A percentile compares a stretch with the other conserved stretches of the same genome.
Evolutionary conservation across 1,284 basidiomycete genomes (phyloP).

Genomic region (Apiotrichum gracile): DNA sequence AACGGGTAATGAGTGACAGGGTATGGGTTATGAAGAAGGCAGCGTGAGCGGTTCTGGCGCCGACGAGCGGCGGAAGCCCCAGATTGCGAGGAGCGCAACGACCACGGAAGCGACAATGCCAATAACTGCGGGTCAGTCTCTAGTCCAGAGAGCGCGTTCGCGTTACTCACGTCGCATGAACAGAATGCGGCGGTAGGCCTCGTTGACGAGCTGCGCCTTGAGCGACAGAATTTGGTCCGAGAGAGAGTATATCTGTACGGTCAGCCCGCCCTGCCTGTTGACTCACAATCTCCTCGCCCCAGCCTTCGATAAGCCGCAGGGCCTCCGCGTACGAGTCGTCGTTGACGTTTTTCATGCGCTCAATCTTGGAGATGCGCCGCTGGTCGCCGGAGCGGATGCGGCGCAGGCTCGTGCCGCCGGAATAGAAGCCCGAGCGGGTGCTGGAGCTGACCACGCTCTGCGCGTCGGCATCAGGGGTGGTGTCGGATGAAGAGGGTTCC

Average conservation of each 20-base stretch:
- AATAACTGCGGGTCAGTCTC: not conserved
- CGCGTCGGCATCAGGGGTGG: not conserved
- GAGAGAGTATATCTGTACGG: conserved; percentile 22
- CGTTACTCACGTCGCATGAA: conserved; percentile 5
- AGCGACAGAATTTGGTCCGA: conserved; percentile 22
- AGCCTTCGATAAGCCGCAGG: conserved; percentile 29
- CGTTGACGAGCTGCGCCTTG: conserved; percentile 9
- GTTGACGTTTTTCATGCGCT: conserved; percentile 7
- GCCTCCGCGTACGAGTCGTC: conserved; percentile 14
- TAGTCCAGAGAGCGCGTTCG: too few relatives aligned
- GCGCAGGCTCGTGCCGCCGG: not conserved
- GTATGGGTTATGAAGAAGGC: too few relatives aligned
- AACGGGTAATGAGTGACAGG: not conserved
- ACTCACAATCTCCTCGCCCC: conserved; percentile 38
- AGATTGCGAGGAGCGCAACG: not conserved
- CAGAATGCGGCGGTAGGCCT: conserved; percentile 7
- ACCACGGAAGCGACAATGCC: not conserved
- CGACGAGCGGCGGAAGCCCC: not conserved
- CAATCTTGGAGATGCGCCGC: conserved; percentile 6
- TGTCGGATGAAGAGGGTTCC: not conserved
- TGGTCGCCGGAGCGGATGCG: not conserved
- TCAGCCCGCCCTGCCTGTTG: not conserved
- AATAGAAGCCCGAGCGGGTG: not conserved
- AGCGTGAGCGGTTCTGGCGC: too few relatives aligned
- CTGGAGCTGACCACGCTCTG: not conserved